These are phyloP conservation scores for Glycine latifolia DNA, from an alignment of 306 rosid species.

Conservation along the genomic window DNA sequence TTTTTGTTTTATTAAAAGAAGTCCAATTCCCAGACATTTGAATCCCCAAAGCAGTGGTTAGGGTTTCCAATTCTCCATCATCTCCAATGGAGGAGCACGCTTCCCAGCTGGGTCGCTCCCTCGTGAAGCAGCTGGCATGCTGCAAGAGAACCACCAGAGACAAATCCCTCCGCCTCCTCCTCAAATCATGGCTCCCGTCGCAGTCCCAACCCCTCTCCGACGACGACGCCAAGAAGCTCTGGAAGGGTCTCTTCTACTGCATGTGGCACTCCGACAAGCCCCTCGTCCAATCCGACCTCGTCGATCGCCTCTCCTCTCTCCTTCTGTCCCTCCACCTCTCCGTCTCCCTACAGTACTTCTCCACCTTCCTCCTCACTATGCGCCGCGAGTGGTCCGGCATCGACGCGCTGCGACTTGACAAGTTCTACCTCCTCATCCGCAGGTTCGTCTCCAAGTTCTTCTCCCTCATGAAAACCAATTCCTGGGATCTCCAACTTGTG, in stretches of 20 bases:
- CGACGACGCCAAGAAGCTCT: constrained; percentile 84
- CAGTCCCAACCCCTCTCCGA: constrained; percentile 64
- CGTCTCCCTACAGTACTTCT: constrained; percentile 66
- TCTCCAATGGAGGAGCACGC: not conserved
- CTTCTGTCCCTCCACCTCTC: constrained; percentile 56
- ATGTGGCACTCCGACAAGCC: constrained; percentile 95
- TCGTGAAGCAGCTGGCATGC: constrained; percentile 77
- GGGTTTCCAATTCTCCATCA: not conserved
- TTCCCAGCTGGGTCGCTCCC: constrained; percentile 49
- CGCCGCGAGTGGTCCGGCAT: constrained; percentile 96
- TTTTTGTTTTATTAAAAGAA: not conserved
- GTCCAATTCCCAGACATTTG: not conserved
- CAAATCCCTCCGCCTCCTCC: constrained; percentile 60
- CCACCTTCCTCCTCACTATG: constrained; percentile 79
- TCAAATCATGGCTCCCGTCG: constrained; percentile 82
- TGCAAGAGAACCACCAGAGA: constrained; percentile 63
- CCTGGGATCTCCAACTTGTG: constrained; percentile 73
- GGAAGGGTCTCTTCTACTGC: constrained; percentile 98
- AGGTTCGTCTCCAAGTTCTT: constrained; percentile 64
- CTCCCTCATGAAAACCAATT: constrained; percentile 60
- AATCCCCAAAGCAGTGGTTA: not conserved
- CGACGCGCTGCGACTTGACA: constrained; percentile 84
- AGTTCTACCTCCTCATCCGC: constrained; percentile 85
- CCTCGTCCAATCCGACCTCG: constrained; percentile 68
- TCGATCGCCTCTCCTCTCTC: constrained; percentile 67